Conservation (phyloP, 768 basidiomycete species). For the Trametes maxima region DNA sequence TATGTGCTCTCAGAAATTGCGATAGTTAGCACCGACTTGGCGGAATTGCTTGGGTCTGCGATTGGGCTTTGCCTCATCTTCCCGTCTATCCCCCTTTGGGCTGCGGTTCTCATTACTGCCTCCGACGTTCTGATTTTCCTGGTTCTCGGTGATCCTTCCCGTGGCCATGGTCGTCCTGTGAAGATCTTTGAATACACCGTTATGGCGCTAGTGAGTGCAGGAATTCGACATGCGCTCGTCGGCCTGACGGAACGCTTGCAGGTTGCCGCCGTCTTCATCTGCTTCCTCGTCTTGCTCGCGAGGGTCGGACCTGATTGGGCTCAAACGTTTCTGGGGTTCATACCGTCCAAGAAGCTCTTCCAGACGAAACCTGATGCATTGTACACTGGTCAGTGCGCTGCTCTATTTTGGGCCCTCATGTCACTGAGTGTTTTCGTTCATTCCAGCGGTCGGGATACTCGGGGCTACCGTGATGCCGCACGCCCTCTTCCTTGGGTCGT, state of each 20-base stretch:
- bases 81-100: slow-evolving; percentile 52
- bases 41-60: slow-evolving; percentile 61
- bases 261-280: slow-evolving; percentile 60
- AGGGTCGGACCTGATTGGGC: slow-evolving; percentile 71
- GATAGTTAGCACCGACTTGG: slow-evolving; percentile 57
- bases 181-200: slow-evolving; percentile 69
- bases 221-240: background rate
- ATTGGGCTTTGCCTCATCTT: slow-evolving; percentile 57
- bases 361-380: slow-evolving; percentile 47
- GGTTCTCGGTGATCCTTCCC: slow-evolving; percentile 66
- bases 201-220: slow-evolving; percentile 51
- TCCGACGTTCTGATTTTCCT: slow-evolving; percentile 59
- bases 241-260: background rate
- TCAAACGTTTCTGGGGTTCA: slow-evolving; percentile 69
- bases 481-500: slow-evolving; percentile 82
- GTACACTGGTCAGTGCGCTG: slow-evolving; percentile 58
- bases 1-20: slow-evolving; percentile 49
- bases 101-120: slow-evolving; percentile 50
- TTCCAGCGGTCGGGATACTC: slow-evolving; percentile 64
- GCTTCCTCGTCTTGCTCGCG: slow-evolving; percentile 75
- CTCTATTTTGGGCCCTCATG: background rate
- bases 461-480: slow-evolving; percentile 93
- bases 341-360: slow-evolving; percentile 70
- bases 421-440: slow-evolving; percentile 32
- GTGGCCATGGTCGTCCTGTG: slow-evolving; percentile 53